A percentile compares a stretch with the other conserved stretches of the same genome.
These are phyloP conservation scores for Ogataea haglerorum DNA, from an alignment of 805 yeast species.

Conservation along the genomic window DNA sequence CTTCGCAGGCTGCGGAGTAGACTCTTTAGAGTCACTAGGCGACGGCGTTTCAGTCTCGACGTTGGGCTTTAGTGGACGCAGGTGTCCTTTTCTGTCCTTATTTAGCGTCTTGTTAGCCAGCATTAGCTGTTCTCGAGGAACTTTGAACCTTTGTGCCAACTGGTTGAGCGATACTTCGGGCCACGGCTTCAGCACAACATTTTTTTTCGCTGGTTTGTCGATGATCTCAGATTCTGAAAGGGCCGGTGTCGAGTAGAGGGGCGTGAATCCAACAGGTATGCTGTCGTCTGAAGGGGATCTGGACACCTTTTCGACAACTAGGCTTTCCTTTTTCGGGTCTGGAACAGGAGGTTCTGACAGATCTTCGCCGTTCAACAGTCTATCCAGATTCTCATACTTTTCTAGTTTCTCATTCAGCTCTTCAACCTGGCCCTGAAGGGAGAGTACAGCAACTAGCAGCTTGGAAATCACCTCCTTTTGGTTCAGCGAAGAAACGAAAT, in stretches of 20 bases:
- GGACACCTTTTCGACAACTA: slow-evolving; percentile 20
- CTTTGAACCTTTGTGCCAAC: slow-evolving; percentile 27
- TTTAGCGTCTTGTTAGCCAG: slow-evolving; percentile 14
- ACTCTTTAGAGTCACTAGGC: slow-evolving; percentile 6
- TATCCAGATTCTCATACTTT: slow-evolving; percentile 20
- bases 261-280: slow-evolving; percentile 24
- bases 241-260: slow-evolving; percentile 27
- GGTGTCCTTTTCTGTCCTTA: slow-evolving; percentile 14
- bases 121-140: slow-evolving; percentile 22
- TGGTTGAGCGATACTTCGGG: slow-evolving; percentile 29
- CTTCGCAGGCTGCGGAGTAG: slow-evolving; percentile 2
- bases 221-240: slow-evolving; percentile 19
- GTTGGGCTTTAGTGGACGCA: slow-evolving; percentile 20
- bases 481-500: slow-evolving; percentile 18
- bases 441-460: slow-evolving; percentile 17
- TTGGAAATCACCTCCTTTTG: slow-evolving; percentile 24
- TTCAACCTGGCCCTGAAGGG: slow-evolving; percentile 20
- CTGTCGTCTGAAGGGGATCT: slow-evolving; percentile 8
- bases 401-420: slow-evolving; percentile 16
- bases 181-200: slow-evolving; percentile 27
- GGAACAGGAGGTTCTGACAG: slow-evolving; percentile 2
- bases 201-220: slow-evolving; percentile 19
- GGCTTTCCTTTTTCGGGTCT: slow-evolving; percentile 6
- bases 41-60: background rate
- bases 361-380: slow-evolving; percentile 20